phyloP scores from a whole-genome alignment of 1,284 basidiomycete species.

The Hymenochaete sp. region DNA sequence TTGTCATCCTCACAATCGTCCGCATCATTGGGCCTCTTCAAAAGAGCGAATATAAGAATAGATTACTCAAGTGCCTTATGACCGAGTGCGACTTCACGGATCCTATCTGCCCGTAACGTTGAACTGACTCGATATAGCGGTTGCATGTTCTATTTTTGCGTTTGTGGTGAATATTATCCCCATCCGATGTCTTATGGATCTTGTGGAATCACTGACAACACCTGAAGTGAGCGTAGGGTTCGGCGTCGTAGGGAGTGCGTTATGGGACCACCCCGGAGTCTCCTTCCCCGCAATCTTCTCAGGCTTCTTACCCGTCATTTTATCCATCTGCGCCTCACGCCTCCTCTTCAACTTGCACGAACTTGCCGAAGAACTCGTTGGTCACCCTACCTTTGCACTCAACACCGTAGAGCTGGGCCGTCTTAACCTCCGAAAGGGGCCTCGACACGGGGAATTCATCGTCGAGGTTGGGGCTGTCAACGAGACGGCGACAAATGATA shows the following conservation, averaged over 20 bases:
- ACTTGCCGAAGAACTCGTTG: conserved; percentile 12
- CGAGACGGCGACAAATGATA: no score
- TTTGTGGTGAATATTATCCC: conserved; percentile 7
- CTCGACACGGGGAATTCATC: conserved; percentile 11
- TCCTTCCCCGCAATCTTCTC: conserved; percentile 11
- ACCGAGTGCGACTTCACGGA: conserved; percentile 8
- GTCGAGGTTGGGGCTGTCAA: conserved; percentile 3
- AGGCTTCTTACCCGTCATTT: conserved; percentile 11
- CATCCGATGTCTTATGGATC: neutral
- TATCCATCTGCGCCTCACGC: conserved; percentile 12
- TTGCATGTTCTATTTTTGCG: conserved; percentile 12
- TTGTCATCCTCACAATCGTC: conserved; percentile 9
- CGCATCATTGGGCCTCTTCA: conserved; percentile 8
- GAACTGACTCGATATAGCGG: conserved; percentile 1
- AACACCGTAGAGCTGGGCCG: conserved; percentile 14
- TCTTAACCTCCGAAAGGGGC: conserved; percentile 10
- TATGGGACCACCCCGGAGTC: conserved; percentile 8
- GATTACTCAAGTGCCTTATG: conserved; percentile 9
- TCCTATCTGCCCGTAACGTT: neutral
- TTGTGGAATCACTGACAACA: neutral
- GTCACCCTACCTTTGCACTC: conserved; percentile 11
- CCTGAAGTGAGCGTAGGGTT: conserved; percentile 10
- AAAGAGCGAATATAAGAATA: conserved; percentile 11
- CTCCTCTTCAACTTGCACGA: conserved; percentile 14
- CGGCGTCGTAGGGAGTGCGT: conserved; percentile 13